Percentiles rank a stretch among this genome's conserved stretches.
phyloP scores from a whole-genome alignment of 331 rosid genomes.

The Pyracantha coccinea region DNA sequence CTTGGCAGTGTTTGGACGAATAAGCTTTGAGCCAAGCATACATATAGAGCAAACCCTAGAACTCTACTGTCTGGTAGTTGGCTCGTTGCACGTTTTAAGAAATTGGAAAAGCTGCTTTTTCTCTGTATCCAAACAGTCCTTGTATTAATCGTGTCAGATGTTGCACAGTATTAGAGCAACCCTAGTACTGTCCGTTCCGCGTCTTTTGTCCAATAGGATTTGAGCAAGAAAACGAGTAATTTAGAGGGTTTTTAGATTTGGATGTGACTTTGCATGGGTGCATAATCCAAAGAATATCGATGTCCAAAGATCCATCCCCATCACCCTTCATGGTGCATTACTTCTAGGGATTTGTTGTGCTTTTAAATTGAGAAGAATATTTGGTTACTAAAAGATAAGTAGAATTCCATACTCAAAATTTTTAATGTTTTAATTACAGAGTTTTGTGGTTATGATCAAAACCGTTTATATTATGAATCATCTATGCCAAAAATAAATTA shows the following conservation, averaged over 20 bases:
- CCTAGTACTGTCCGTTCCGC: slow-evolving; percentile 19
- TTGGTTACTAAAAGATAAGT: too few relatives aligned
- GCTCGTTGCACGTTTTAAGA: not conserved
- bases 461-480: too few relatives aligned
- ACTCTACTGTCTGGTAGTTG: not conserved
- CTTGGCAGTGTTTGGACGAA: slow-evolving; percentile 44
- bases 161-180: slow-evolving; percentile 15
- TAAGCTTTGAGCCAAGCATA: slow-evolving; percentile 24
- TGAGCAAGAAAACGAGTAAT: slow-evolving; percentile 7
- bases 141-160: slow-evolving; percentile 23
- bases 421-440: too few relatives aligned
- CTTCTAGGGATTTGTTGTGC: not conserved
- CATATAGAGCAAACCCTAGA: not conserved
- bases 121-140: not conserved
- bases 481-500: too few relatives aligned
- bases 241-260: not conserved
- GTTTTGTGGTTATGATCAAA: accelerated
- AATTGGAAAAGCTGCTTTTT: not conserved
- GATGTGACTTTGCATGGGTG: slow-evolving; percentile 52
- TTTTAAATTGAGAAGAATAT: not conserved
- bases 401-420: accelerated
- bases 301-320: slow-evolving; percentile 21
- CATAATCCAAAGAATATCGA: slow-evolving; percentile 34
- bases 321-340: slow-evolving; percentile 12
- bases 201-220: slow-evolving; percentile 9